phyloP scores from a whole-genome alignment of 2,329 filamentous ascomycete species.

The Diaporthe citriasiana region DNA sequence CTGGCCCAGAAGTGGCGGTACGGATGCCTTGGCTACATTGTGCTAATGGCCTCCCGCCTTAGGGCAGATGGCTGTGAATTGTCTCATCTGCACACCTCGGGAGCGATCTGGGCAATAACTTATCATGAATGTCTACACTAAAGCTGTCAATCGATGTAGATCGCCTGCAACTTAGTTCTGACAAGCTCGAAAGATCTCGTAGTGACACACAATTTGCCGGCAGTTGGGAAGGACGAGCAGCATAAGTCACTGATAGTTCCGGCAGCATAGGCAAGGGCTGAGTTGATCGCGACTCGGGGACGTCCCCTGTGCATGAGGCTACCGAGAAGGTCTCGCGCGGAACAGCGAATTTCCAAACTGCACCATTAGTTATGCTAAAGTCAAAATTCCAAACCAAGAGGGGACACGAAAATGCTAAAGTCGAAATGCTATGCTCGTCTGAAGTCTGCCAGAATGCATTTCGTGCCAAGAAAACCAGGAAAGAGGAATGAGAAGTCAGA shows the following conservation, averaged over 20 bases:
- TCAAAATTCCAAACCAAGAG: not conserved
- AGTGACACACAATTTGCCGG: not conserved
- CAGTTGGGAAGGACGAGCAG: not conserved
- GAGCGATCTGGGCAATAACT: not conserved
- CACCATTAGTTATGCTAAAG: not conserved
- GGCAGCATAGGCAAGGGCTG: too few relatives aligned
- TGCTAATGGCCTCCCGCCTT: not conserved
- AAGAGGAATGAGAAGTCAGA: not conserved
- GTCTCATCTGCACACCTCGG: not conserved
- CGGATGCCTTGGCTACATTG: conserved; percentile 4
- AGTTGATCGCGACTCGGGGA: not conserved
- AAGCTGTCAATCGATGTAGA: not conserved
- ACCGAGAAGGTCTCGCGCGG: not conserved
- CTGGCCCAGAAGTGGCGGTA: not conserved
- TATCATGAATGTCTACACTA: too few relatives aligned
- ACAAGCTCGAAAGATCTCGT: not conserved
- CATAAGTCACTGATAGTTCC: not conserved
- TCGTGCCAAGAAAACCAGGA: not conserved
- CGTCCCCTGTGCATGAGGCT: not conserved
- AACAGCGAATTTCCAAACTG: not conserved
- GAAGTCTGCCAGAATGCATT: not conserved
- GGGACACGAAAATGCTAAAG: not conserved
- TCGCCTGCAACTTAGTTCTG: not conserved
- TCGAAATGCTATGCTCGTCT: not conserved
- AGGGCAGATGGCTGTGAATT: not conserved